Conservation (phyloP, 257 asterid species). For the Nicotiana undulata region DNA sequence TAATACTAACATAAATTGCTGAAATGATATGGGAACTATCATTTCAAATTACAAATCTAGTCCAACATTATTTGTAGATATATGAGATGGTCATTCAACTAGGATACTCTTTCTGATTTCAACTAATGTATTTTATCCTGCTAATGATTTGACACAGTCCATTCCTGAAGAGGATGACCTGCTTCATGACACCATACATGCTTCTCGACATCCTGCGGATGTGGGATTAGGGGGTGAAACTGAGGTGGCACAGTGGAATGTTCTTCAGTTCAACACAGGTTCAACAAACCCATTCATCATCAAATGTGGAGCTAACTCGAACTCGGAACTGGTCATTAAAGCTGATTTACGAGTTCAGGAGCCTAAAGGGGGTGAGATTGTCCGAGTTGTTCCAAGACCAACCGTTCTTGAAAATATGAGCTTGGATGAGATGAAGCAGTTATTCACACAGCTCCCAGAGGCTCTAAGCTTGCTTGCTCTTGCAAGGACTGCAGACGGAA, state of each 20-base stretch:
- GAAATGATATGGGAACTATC: not conserved
- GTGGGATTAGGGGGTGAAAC: constrained; percentile 44
- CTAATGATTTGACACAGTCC: constrained; percentile 36
- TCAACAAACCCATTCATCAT: constrained; percentile 82
- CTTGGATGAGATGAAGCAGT: constrained; percentile 69
- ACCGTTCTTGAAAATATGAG: constrained; percentile 58
- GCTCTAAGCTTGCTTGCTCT: constrained; percentile 83
- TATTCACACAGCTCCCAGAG: constrained; percentile 75
- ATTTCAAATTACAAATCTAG: not conserved
- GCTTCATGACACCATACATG: constrained; percentile 27
- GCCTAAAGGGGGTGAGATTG: constrained; percentile 91
- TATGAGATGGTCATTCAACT: not conserved
- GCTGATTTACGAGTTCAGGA: constrained; percentile 86
- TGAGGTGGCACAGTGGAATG: constrained; percentile 97
- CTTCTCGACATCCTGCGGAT: constrained; percentile 35
- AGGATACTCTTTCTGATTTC: not conserved
- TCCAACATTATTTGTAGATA: not conserved
- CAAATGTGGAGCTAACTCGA: constrained; percentile 97
- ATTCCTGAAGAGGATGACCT: constrained; percentile 76
- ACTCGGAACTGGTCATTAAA: constrained; percentile 78
- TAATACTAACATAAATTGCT: not conserved
- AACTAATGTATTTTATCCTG: not conserved
- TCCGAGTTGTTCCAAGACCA: constrained; percentile 85
- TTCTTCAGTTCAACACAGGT: constrained; percentile 93
- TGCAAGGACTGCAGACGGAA: constrained; percentile 93